Conservation (phyloP, 768 basidiomycete species). For the Dentipellis fragilis region DNA sequence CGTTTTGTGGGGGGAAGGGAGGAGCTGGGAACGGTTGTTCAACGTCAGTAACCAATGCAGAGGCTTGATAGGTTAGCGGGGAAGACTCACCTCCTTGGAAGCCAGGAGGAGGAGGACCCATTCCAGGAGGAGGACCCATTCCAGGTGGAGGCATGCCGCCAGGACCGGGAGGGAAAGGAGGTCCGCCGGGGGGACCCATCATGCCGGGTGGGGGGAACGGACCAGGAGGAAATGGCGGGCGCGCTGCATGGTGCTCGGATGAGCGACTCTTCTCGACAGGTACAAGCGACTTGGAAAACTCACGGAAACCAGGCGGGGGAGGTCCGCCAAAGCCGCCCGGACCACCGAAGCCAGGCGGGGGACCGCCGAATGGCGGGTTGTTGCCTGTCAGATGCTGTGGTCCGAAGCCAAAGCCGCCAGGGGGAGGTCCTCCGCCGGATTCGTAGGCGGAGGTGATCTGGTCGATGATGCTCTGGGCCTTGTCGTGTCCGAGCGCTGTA, state of each 20-base stretch:
- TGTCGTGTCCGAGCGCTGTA: conserved; percentile 84
- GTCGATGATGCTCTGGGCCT: conserved; percentile 97
- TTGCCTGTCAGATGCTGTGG: conserved; percentile 61
- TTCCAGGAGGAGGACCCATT: conserved; percentile 18
- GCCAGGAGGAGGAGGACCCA: conserved; percentile 27
- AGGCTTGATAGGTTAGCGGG: not conserved
- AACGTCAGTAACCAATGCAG: not conserved
- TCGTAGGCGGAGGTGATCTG: conserved; percentile 95
- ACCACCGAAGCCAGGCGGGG: conserved; percentile 45
- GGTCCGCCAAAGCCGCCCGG: conserved; percentile 25
- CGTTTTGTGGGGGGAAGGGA: conserved; percentile 39
- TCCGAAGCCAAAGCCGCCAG: conserved; percentile 80
- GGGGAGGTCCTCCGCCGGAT: conserved; percentile 73
- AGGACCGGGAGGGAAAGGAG: conserved; percentile 64
- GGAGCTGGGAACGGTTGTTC: conserved; percentile 21
- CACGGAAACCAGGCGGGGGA: conserved; percentile 9
- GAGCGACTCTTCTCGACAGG: not conserved
- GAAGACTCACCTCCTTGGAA: conserved; percentile 38
- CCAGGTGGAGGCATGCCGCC: conserved; percentile 37
- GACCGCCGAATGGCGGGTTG: conserved; percentile 32
- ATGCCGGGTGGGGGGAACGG: conserved; percentile 34
- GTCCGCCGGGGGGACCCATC: conserved; percentile 47
- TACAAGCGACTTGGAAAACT: not conserved
- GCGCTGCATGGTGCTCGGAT: conserved; percentile 26
- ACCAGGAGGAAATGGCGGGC: conserved; percentile 66